phyloP scores from a whole-genome alignment of 1,284 basidiomycete genomes.

The Neolentinus lepideus region DNA sequence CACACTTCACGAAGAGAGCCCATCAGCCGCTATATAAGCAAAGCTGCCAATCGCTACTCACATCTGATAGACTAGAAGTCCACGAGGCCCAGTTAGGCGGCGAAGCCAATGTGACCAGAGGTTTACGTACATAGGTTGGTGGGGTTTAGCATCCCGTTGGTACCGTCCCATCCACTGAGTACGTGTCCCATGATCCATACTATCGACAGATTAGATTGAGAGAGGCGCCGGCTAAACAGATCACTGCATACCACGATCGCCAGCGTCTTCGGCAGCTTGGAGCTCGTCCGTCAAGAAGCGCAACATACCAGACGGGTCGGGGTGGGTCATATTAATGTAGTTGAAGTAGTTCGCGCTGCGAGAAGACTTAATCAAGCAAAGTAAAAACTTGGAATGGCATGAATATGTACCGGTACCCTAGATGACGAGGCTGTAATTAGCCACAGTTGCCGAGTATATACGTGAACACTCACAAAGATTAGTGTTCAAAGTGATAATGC shows the following conservation, averaged over 20 bases:
- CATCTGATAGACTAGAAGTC: slow-evolving; percentile 65
- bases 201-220: slow-evolving; percentile 15
- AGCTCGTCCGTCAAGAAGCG: slow-evolving; percentile 77
- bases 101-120: background rate
- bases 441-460: slow-evolving; percentile 8
- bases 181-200: slow-evolving; percentile 83
- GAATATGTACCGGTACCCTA: slow-evolving; percentile 39
- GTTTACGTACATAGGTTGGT: slow-evolving; percentile 56
- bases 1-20: slow-evolving; percentile 40
- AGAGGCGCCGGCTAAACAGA: background rate
- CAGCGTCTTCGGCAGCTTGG: slow-evolving; percentile 67
- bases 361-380: background rate
- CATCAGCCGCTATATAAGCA: slow-evolving; percentile 10
- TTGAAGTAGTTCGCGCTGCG: slow-evolving; percentile 63
- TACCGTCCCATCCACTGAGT: slow-evolving; percentile 69
- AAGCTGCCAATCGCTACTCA: slow-evolving; percentile 19
- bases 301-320: slow-evolving; percentile 70
- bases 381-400: background rate
- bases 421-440: background rate
- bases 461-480: slow-evolving; percentile 51
- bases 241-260: slow-evolving; percentile 44
- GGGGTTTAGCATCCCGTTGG: slow-evolving; percentile 52
- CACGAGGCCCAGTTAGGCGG: slow-evolving; percentile 3
- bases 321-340: slow-evolving; percentile 67
- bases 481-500: slow-evolving; percentile 73